Percentiles rank a stretch among this genome's conserved stretches.
Evolutionary conservation across 2,329 filamentous ascomycete genomes (phyloP).

Genomic region (Nemania diffusa): DNA sequence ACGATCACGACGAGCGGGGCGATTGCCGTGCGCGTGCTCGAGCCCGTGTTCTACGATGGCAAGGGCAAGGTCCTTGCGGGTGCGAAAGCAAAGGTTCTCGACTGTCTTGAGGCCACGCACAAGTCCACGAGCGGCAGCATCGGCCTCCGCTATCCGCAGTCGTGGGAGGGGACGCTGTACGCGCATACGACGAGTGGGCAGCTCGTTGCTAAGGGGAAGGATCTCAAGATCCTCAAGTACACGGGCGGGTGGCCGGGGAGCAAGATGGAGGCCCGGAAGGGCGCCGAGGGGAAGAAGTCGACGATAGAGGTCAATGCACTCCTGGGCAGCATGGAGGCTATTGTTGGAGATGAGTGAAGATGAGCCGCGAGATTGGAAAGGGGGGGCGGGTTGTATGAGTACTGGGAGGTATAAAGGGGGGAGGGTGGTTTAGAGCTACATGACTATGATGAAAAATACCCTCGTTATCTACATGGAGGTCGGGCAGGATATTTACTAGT

Average conservation of each 20-base stretch:
- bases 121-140: conserved; percentile 57
- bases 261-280: conserved; percentile 51
- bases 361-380: not conserved
- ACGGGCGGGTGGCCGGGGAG: conserved; percentile 49
- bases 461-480: conserved; percentile 5
- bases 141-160: conserved; percentile 57
- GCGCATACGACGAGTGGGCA: conserved; percentile 55
- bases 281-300: conserved; percentile 50
- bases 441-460: conserved; percentile 6
- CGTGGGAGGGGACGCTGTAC: conserved; percentile 61
- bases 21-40: conserved; percentile 53
- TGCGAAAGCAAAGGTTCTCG: conserved; percentile 37
- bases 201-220: conserved; percentile 55
- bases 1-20: conserved; percentile 59
- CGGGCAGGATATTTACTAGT: not conserved
- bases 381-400: too few species aligned
- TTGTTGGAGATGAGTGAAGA: conserved; percentile 41
- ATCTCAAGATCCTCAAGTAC: conserved; percentile 53
- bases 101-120: conserved; percentile 56
- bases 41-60: conserved; percentile 57
- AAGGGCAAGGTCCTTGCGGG: conserved; percentile 17
- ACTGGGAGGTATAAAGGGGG: too few species aligned
- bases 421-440: not conserved
- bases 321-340: conserved; percentile 45
- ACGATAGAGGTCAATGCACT: conserved; percentile 48